These are phyloP conservation scores for Eragrostis nindensis DNA, from an alignment of 176 grass and related monocot genomes.

Conservation along the genomic window DNA sequence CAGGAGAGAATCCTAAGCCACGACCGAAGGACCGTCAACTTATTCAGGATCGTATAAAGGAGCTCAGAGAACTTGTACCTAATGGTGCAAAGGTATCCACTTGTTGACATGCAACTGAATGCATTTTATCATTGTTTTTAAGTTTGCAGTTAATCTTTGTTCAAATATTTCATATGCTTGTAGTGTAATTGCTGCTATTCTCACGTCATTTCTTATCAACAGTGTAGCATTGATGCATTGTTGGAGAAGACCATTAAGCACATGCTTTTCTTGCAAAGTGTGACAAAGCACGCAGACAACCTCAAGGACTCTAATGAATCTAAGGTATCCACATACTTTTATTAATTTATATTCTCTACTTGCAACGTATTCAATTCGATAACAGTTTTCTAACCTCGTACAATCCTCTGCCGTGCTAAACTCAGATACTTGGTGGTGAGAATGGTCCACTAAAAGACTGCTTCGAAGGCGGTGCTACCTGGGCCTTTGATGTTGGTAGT, in stretches of 20 bases:
- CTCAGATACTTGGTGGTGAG: slow-evolving; percentile 62
- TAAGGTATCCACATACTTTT: slow-evolving; percentile 57
- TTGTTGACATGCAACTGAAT: no score
- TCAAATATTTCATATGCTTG: slow-evolving; percentile 1
- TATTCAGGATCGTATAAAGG: slow-evolving; percentile 93
- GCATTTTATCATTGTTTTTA: slow-evolving; percentile 31
- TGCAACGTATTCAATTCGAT: slow-evolving; percentile 23
- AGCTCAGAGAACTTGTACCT: slow-evolving; percentile 82
- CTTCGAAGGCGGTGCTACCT: slow-evolving; percentile 83
- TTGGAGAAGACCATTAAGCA: slow-evolving; percentile 90
- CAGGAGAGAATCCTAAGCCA: slow-evolving; percentile 73
- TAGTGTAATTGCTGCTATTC: slow-evolving; percentile 20
- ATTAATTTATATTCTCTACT: slow-evolving; percentile 13
- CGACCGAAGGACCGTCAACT: slow-evolving; percentile 82
- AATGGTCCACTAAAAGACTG: slow-evolving; percentile 71
- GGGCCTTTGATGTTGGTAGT: slow-evolving; percentile 81
- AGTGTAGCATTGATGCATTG: slow-evolving; percentile 93
- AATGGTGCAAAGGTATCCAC: slow-evolving; percentile 93
- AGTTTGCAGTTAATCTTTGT: background rate
- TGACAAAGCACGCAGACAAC: slow-evolving; percentile 77
- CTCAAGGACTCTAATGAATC: slow-evolving; percentile 72
- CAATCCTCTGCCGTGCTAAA: slow-evolving; percentile 12
- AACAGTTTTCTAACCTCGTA: slow-evolving; percentile 29
- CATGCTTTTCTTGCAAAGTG: slow-evolving; percentile 90
- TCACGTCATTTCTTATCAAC: slow-evolving; percentile 50